phyloP scores from a whole-genome alignment of 1,284 basidiomycete genomes.

The Cutaneotrichosporon sp. region DNA sequence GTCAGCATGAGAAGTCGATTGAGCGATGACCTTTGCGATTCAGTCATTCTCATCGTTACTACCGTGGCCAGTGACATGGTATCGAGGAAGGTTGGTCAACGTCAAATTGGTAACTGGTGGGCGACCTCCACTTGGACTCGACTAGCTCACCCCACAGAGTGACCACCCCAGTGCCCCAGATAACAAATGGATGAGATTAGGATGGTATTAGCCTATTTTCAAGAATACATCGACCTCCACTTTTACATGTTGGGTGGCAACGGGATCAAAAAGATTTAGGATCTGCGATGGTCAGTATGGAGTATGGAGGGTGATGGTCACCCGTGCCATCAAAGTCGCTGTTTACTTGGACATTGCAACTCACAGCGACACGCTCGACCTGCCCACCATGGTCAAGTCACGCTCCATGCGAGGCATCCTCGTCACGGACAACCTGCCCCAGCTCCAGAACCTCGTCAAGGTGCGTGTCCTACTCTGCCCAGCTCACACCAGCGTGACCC shows the following conservation, averaged over 20 bases:
- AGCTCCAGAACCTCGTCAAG: conserved; percentile 93
- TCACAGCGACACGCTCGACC: not conserved
- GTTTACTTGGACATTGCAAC: not conserved
- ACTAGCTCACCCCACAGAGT: no score
- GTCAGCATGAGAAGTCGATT: no score
- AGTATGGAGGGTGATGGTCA: not conserved
- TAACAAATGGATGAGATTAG: not conserved
- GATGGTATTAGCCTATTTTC: not conserved
- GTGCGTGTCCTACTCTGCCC: conserved; percentile 23
- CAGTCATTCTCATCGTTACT: no score
- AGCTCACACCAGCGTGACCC: conserved; percentile 70
- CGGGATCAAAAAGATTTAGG: conserved; percentile 9
- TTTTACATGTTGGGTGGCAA: conserved; percentile 10
- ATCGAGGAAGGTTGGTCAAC: conserved; percentile 2
- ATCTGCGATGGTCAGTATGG: not conserved
- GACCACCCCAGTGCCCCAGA: not conserved
- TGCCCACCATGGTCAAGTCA: conserved; percentile 44
- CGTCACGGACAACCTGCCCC: conserved; percentile 60
- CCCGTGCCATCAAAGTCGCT: not conserved
- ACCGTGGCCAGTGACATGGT: not conserved
- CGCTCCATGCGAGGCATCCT: conserved; percentile 50
- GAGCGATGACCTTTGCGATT: no score
- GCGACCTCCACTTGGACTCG: not conserved
- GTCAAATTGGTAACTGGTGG: not conserved
- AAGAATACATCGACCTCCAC: not conserved